Percentiles rank a stretch among this genome's conserved stretches.
phyloP scores from a whole-genome alignment of 805 yeast genomes.

The Kuraishia hungarica region DNA sequence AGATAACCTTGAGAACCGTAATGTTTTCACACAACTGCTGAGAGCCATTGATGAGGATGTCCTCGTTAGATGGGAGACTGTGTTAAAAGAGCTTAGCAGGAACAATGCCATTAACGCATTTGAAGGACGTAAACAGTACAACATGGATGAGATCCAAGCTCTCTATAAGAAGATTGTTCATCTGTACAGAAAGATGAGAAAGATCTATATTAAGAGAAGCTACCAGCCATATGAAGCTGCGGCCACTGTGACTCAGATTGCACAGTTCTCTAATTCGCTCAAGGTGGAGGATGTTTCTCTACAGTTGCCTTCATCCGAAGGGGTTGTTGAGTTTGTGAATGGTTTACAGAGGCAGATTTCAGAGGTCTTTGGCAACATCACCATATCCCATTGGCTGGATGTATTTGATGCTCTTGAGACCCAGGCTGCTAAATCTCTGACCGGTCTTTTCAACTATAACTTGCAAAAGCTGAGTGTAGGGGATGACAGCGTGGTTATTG shows the following conservation, averaged over 20 bases:
- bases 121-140: conserved; percentile 19
- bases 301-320: conserved; percentile 30
- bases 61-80: conserved; percentile 37
- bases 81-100: conserved; percentile 16
- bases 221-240: conserved; percentile 47
- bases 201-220: conserved; percentile 58
- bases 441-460: conserved; percentile 50
- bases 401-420: conserved; percentile 67
- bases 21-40: conserved; percentile 53
- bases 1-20: conserved; percentile 54
- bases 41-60: conserved; percentile 64
- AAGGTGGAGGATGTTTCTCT: conserved; percentile 32
- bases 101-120: conserved; percentile 8
- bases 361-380: conserved; percentile 46
- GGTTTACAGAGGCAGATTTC: conserved; percentile 55
- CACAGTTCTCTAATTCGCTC: conserved; percentile 16
- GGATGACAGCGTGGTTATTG: conserved; percentile 51
- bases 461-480: conserved; percentile 27
- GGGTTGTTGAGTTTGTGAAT: conserved; percentile 49
- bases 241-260: conserved; percentile 28
- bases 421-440: conserved; percentile 47
- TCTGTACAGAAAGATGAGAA: conserved; percentile 58
- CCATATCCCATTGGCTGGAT: conserved; percentile 70
- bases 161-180: conserved; percentile 21
- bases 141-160: conserved; percentile 11